phyloP scores from a whole-genome alignment of 208 protist genomes.

The Trypanosoma mega region DNA sequence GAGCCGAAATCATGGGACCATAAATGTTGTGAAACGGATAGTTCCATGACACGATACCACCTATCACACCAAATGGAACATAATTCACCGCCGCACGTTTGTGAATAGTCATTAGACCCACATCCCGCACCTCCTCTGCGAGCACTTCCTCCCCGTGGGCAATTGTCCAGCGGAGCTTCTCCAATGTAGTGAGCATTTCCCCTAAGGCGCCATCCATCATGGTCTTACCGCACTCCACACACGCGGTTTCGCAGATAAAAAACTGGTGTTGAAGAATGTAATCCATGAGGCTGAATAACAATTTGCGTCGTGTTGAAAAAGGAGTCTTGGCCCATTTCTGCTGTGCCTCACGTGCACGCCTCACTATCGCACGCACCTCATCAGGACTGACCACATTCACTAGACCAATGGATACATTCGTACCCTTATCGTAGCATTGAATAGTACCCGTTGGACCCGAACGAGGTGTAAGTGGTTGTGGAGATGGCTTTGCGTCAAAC shows the following conservation, averaged over 20 bases:
- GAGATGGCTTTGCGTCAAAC: constrained; percentile 47
- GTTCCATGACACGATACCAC: constrained; percentile 94
- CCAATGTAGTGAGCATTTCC: constrained; percentile 90
- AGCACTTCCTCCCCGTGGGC: constrained; percentile 80
- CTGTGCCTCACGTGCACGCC: constrained; percentile 74
- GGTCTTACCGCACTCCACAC: constrained; percentile 90
- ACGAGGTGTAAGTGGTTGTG: constrained; percentile 61
- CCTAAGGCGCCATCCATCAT: constrained; percentile 91
- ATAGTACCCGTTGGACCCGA: constrained; percentile 71
- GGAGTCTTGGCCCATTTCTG: constrained; percentile 78
- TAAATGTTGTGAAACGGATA: constrained; percentile 96
- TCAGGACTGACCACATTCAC: constrained; percentile 71
- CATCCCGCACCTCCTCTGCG: constrained; percentile 74
- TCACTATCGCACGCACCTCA: constrained; percentile 63
- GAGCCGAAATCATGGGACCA: constrained; percentile 91
- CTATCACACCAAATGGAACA: constrained; percentile 90
- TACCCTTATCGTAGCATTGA: constrained; percentile 90
- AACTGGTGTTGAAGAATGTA: constrained; percentile 82
- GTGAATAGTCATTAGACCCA: constrained; percentile 87
- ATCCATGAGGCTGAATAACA: constrained; percentile 86
- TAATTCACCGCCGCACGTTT: constrained; percentile 86
- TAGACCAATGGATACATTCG: constrained; percentile 69
- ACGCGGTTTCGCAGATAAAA: constrained; percentile 86
- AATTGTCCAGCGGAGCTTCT: constrained; percentile 92
- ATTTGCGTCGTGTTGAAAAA: constrained; percentile 81